Conservation (phyloP, 202 grass and related monocot species). For the Cymbopogon flexuosus region DNA sequence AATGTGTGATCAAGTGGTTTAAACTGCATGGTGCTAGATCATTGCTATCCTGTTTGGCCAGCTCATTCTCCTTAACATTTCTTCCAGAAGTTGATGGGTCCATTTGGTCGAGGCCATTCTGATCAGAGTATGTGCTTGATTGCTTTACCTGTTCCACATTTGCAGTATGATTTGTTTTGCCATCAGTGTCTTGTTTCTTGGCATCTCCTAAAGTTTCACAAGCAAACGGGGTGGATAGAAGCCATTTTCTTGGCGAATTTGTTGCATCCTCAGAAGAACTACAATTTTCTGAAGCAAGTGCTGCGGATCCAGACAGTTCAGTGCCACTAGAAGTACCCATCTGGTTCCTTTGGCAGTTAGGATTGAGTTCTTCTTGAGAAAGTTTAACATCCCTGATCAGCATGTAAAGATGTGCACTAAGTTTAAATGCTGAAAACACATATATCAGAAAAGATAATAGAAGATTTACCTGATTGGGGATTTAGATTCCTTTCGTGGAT, state of each 20-base stretch:
- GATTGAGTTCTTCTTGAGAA: constrained; percentile 29
- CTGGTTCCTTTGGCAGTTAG: constrained; percentile 33
- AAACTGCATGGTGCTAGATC: constrained; percentile 43
- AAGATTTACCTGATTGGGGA: constrained; percentile 48
- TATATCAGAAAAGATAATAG: background rate
- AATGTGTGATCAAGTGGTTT: constrained; percentile 46
- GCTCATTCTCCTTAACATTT: constrained; percentile 28
- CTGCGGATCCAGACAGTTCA: constrained; percentile 36
- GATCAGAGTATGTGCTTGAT: constrained; percentile 30
- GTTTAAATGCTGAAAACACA: constrained; percentile 3
- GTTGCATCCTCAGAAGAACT: constrained; percentile 5
- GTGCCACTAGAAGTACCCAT: constrained; percentile 42
- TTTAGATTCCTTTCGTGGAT: constrained; percentile 55
- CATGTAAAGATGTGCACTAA: constrained; percentile 7
- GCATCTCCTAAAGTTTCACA: constrained; percentile 41
- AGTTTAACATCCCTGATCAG: constrained; percentile 37
- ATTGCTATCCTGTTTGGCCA: constrained; percentile 35
- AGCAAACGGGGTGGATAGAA: background rate
- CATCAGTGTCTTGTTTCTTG: constrained; percentile 37
- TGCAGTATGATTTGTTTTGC: constrained; percentile 41
- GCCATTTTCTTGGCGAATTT: constrained; percentile 22
- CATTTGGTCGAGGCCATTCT: constrained; percentile 6
- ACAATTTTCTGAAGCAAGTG: constrained; percentile 32
- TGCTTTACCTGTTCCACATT: background rate
- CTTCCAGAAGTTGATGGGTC: constrained; percentile 7